A percentile compares a stretch with the other conserved stretches of the same genome.
These are phyloP conservation scores for Dictyostelium citrinum DNA, from an alignment of 78 protist species.

Conservation along the genomic window DNA sequence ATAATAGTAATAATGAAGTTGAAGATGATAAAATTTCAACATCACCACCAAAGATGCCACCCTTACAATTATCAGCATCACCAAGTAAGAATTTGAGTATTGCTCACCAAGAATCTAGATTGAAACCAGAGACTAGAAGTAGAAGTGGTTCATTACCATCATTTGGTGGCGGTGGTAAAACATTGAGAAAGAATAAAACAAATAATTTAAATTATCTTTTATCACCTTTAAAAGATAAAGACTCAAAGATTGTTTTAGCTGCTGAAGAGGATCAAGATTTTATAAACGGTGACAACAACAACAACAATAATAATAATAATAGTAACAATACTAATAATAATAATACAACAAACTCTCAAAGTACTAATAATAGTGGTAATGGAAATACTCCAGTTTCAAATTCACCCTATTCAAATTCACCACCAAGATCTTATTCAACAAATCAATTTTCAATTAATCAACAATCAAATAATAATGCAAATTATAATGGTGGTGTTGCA, in stretches of 20 bases:
- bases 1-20: not conserved
- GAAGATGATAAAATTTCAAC: not conserved
- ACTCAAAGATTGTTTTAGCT: not conserved
- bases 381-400: not conserved
- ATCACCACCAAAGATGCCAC: slow-evolving; percentile 13
- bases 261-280: slow-evolving; percentile 1
- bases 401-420: not conserved
- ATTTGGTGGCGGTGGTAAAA: not conserved
- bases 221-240: slow-evolving; percentile 12
- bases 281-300: not conserved
- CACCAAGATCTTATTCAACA: not conserved
- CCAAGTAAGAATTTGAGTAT: not conserved
- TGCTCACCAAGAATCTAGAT: not conserved
- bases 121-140: not conserved
- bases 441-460: not conserved
- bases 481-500: not conserved
- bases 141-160: slow-evolving; percentile 75
- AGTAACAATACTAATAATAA: not conserved
- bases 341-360: not conserved
- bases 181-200: not conserved
- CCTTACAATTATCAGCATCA: slow-evolving; percentile 8
- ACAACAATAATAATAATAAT: not conserved
- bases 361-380: not conserved
- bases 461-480: not conserved
- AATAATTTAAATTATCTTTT: slow-evolving; percentile 1